Conservation (phyloP, 2,329 filamentous ascomycete species). For the Diplodia sapinea region DNA sequence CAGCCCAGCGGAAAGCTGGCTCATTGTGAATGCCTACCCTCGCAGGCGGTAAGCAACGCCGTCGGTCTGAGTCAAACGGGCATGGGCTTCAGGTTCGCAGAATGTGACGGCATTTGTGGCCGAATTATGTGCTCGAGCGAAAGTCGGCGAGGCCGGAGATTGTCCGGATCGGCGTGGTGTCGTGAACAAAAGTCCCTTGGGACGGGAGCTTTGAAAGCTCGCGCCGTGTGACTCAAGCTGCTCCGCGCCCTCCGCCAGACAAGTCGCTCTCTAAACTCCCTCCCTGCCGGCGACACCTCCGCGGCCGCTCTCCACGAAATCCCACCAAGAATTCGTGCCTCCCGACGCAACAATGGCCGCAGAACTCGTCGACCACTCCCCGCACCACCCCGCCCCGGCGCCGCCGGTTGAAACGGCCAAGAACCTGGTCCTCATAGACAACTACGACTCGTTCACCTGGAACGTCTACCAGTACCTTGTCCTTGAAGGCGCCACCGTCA, state of each 20-base stretch:
- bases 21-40: neutral
- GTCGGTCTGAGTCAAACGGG: neutral
- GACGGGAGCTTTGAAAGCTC: neutral
- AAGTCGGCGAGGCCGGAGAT: neutral
- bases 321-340: neutral
- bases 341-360: conserved; percentile 49
- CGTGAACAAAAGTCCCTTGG: conserved; percentile 1
- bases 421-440: conserved; percentile 95
- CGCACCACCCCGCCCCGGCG: conserved; percentile 78
- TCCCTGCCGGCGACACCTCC: conserved; percentile 3
- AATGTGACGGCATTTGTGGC: neutral
- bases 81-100: neutral
- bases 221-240: conserved; percentile 13
- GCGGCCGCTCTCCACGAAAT: conserved; percentile 2
- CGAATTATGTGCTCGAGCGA: neutral
- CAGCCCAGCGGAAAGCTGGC: neutral
- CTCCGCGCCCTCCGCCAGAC: neutral
- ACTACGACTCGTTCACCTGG: conserved; percentile 99
- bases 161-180: conserved; percentile 1
- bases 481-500: conserved; percentile 90
- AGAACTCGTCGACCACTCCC: conserved; percentile 78
- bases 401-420: conserved; percentile 77
- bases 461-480: conserved; percentile 98
- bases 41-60: neutral
- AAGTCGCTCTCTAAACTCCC: neutral